Base-by-base conservation (phyloP, 371 early-diverging fungal species). In the Conidiobolus incongruus region DNA sequence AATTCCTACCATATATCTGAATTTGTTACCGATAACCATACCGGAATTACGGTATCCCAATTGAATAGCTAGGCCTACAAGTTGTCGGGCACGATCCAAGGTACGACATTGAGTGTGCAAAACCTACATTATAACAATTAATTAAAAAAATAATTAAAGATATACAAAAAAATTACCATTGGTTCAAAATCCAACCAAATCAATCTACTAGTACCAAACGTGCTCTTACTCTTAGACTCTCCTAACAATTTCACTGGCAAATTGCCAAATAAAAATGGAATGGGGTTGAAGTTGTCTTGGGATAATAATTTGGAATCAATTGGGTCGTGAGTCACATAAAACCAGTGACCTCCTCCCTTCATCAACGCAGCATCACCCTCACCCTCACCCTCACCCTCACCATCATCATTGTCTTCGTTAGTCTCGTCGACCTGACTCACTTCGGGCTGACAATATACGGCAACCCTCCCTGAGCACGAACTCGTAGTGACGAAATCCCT, bases 101-200 rank as follows among this genome's bases (percentile, higher is more conserved):
- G 59, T 61, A 6, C 66, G 53, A 15, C 72, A 59, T 48, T 74
- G 70, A 29, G 72, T 63, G 45, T 74, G 75, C 12, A 74, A 47
- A 32, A 72, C 67, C 73, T 73, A 44, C 20, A 23, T 21, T 12
- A 22, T 20, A 42, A 4, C 12, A 22, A 29, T 6, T 32, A 8
- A 33, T 29, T 36, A 21, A 44, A 36, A 39, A 38, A 7, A 34
- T 16, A 40, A 22, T 12, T 12, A 26, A 40, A n/a, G n/a, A n/a
- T n/a, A n/a, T n/a, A n/a, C n/a, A n/a, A n/a, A n/a, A n/a, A n/a
- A n/a, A n/a, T 49, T 61, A 72, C 73, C 63, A 73, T 56, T 2
- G 74, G 71, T 38, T 73, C 72, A 47, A 73, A 71, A 40, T 73
- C 71, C 47, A 68, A 73, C 38, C 63, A 69, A 12, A 70, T 55